A percentile compares a stretch with the other conserved stretches of the same genome.
Conservation (phyloP, 108 stramenopile species). For the Ochromonas danica region DNA sequence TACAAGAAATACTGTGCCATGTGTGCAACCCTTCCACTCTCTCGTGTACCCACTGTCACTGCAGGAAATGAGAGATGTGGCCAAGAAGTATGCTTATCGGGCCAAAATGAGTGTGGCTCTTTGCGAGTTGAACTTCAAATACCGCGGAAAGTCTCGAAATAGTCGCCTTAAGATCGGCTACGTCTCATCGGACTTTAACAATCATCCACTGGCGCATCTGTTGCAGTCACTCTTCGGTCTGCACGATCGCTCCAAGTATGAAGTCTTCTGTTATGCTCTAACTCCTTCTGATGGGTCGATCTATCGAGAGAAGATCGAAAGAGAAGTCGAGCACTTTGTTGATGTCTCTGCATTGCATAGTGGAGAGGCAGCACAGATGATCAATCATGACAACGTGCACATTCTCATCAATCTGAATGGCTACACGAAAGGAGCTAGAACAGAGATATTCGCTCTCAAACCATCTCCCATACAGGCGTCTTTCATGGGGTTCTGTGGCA, state of each 20-base stretch:
- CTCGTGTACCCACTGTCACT: constrained; percentile 55
- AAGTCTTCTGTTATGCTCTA: constrained; percentile 68
- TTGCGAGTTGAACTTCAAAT: constrained; percentile 49
- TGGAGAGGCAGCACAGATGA: constrained; percentile 59
- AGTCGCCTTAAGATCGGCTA: constrained; percentile 63
- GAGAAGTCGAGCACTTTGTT: constrained; percentile 62
- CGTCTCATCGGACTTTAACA: constrained; percentile 72
- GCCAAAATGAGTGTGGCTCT: constrained; percentile 45
- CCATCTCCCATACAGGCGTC: constrained; percentile 46
- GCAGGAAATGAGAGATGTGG: constrained; percentile 33
- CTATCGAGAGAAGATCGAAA: constrained; percentile 61
- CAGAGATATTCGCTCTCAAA: constrained; percentile 53
- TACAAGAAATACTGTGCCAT: constrained; percentile 42
- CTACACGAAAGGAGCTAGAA: constrained; percentile 71
- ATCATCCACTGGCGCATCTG: constrained; percentile 76
- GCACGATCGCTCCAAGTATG: constrained; percentile 67
- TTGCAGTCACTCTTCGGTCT: constrained; percentile 78
- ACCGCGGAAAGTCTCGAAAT: background rate
- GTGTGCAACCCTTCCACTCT: constrained; percentile 61
- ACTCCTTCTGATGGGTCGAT: constrained; percentile 47
- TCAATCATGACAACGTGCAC: constrained; percentile 54
- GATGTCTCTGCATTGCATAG: constrained; percentile 53
- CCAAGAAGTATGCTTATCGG: constrained; percentile 52
- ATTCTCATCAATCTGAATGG: constrained; percentile 79
- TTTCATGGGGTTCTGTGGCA: constrained; percentile 76